Base-by-base conservation (phyloP, 2,329 filamentous ascomycete genomes). In the Nothopassalora personata region DNA sequence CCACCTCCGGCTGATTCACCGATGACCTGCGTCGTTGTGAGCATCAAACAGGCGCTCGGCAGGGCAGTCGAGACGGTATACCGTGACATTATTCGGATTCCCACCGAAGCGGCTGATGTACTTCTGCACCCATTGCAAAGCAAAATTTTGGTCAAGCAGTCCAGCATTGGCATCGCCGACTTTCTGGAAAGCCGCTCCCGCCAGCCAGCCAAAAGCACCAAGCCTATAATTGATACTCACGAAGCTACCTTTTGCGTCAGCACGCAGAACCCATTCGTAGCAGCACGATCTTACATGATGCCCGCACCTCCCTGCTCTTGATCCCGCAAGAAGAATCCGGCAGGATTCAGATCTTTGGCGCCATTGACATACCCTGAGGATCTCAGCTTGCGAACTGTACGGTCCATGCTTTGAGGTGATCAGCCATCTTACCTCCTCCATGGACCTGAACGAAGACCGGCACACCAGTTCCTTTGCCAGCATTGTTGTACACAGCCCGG, bases 1-100 rank as follows among this genome's bases (percentile, higher is more conserved):
- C 80, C 80, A 7, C 74, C 81, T 30, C 82, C 81, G 8, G 82
- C 80, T 15, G 77, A 80, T 60, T 80, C 71, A 5, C 80, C 81
- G 18, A 81, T 74, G 13, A 83, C 73, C 7, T 47, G 5, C n/a
- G 9, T 27, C 4, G 11, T 47, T 15, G 34, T 36, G 10, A 36
- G 34, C 34, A 36, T 23, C 23, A 23, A 23, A 23, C 23, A 23
- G 23, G 2, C 23, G 23, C 23, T 23, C 23, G 23, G 23, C 3
- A 23, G 23, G 23, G 23, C 23, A 23, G 23, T 23, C 23, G 23
- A 23, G 23, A 23, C 23, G 23, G 23, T 23, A 23, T 23, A 49
- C 49, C 10, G 49, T 51, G 27, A 51, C 49, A n/a, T 34, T 51
- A 5, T 51, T 33, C 5, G 49, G 49, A 33, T 51, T 19, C 31